These are phyloP conservation scores for Camelina sativa DNA, from an alignment of 345 rosid genomes.

Conservation along the genomic window DNA sequence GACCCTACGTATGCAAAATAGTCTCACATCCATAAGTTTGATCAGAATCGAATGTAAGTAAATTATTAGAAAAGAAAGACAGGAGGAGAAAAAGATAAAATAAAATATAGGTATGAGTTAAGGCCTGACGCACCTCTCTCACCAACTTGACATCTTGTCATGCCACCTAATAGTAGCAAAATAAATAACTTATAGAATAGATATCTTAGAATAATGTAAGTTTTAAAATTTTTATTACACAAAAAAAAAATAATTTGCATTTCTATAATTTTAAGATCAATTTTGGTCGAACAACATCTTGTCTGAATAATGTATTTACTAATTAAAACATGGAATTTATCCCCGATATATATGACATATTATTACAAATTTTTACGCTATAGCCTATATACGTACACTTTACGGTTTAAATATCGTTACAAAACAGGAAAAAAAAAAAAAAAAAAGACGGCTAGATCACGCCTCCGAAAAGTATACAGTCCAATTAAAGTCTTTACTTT, in stretches of 20 bases:
- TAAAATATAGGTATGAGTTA: conserved; percentile 17
- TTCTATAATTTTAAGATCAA: not conserved
- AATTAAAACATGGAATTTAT: not conserved
- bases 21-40: not conserved
- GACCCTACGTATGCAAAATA: not conserved
- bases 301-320: not conserved
- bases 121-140: not conserved
- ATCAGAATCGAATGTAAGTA: not conserved
- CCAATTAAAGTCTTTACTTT: conserved; percentile 1
- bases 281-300: not conserved
- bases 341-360: not conserved
- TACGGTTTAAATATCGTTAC: not conserved
- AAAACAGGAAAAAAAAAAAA: not conserved
- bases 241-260: not conserved
- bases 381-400: not conserved
- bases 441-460: not conserved
- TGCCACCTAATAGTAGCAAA: conserved; percentile 27
- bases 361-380: not conserved
- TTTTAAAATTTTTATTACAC: not conserved
- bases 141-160: conserved; percentile 33
- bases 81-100: not conserved
- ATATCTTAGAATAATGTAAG: not conserved
- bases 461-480: not conserved
- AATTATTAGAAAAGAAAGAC: not conserved
- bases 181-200: not conserved